These are phyloP conservation scores for Suillus brevipes DNA, from an alignment of 768 basidiomycete species.

Conservation along the genomic window DNA sequence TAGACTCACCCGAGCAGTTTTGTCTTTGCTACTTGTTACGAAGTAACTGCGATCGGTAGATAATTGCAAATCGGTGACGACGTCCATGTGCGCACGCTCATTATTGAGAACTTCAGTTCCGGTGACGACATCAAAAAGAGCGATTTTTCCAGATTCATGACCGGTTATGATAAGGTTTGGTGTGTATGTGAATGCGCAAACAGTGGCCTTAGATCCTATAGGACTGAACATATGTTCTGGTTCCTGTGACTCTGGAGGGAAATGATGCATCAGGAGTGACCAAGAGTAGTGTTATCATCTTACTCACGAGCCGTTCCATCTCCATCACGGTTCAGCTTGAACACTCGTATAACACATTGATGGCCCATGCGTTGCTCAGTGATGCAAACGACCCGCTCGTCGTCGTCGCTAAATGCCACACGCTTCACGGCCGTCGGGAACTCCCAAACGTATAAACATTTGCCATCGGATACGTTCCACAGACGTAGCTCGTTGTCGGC, in stretches of 20 bases:
- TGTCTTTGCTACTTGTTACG: conserved; percentile 95
- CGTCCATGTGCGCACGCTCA: conserved; percentile 84
- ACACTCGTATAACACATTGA: conserved; percentile 89
- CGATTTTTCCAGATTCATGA: conserved; percentile 95
- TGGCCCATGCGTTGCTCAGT: conserved; percentile 97
- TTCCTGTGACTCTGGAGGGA: conserved; percentile 64
- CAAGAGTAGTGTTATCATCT: background rate
- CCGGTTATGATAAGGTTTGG: conserved; percentile 85
- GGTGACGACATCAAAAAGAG: conserved; percentile 84
- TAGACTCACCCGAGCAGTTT: conserved; percentile 75
- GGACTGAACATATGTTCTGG: conserved; percentile 82
- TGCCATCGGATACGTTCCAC: conserved; percentile 87
- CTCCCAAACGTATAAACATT: conserved; percentile 94
- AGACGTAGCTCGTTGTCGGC: conserved; percentile 93
- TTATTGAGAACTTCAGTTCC: conserved; percentile 84
- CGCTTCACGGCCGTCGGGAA: conserved; percentile 98
- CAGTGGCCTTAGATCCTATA: conserved; percentile 93
- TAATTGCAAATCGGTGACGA: conserved; percentile 91
- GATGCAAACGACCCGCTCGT: conserved; percentile 82
- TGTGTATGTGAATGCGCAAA: conserved; percentile 84
- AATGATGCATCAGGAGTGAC: conserved; percentile 8
- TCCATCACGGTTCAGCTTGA: conserved; percentile 78
- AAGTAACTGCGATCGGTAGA: conserved; percentile 91
- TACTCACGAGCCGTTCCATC: conserved; percentile 81
- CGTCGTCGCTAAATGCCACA: conserved; percentile 88